A percentile compares a stretch with the other conserved stretches of the same genome.
Evolutionary conservation across 1,284 basidiomycete species (phyloP).

Genomic region (Salmacisia buchloeana): DNA sequence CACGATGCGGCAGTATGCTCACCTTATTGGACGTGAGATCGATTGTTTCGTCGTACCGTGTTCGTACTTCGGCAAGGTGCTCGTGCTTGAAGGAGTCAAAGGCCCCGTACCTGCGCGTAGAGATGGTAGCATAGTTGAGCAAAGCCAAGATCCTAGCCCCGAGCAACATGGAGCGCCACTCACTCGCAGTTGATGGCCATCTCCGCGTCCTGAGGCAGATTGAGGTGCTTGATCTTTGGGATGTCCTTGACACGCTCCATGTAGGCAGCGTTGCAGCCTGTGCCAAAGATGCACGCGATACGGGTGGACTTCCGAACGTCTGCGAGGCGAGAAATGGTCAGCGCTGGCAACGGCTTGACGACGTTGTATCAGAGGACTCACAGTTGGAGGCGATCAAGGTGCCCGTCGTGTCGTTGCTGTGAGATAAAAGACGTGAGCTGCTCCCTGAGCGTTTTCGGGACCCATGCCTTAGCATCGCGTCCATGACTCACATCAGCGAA

Average conservation of each 20-base stretch:
- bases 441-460: neutral
- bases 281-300: conserved; percentile 95
- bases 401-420: conserved; percentile 86
- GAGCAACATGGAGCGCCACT: conserved; percentile 58
- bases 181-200: conserved; percentile 95
- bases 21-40: conserved; percentile 87
- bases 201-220: conserved; percentile 63
- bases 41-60: conserved; percentile 87
- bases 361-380: neutral
- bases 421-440: too few relatives aligned
- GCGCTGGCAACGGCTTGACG: neutral
- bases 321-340: neutral
- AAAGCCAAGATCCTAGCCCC: conserved; percentile 30
- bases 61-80: conserved; percentile 69
- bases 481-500: conserved; percentile 31
- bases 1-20: neutral
- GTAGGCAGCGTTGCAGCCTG: conserved; percentile 89
- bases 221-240: conserved; percentile 68
- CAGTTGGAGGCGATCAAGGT: conserved; percentile 91
- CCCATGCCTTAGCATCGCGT: neutral
- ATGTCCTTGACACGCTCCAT: conserved; percentile 72
- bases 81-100: conserved; percentile 96
- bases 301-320: conserved; percentile 81
- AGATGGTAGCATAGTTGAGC: conserved; percentile 26
- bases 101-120: conserved; percentile 63